Conservation (phyloP, 331 rosid species). For the Erythrophleum ivorense region DNA sequence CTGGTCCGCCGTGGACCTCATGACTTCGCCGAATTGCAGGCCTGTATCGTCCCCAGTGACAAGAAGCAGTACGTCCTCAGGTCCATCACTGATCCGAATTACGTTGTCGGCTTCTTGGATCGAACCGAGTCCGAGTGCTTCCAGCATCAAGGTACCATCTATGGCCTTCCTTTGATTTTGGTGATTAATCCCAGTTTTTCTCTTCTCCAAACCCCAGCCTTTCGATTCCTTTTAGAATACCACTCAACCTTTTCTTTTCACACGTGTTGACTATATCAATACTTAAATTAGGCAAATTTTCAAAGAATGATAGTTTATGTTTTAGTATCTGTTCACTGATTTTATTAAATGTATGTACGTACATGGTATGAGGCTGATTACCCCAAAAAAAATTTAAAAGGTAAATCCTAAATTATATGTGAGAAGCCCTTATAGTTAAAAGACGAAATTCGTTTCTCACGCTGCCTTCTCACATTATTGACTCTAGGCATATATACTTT, state of each 20-base stretch:
- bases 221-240: background rate
- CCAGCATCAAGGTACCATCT: conserved; percentile 69
- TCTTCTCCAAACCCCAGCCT: background rate
- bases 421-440: background rate
- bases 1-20: conserved; percentile 73
- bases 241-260: background rate
- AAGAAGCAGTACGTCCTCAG: conserved; percentile 74
- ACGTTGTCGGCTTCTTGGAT: conserved; percentile 74
- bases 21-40: conserved; percentile 75
- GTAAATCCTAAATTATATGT: background rate
- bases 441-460: conserved; percentile 1
- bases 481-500: background rate
- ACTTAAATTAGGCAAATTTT: background rate
- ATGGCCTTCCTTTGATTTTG: background rate
- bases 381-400: background rate
- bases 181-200: background rate
- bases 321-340: background rate
- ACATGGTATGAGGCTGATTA: background rate
- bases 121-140: conserved; percentile 80
- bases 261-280: background rate
- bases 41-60: conserved; percentile 84
- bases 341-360: background rate
- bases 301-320: background rate
- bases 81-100: conserved; percentile 77
- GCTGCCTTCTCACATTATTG: background rate